These are phyloP conservation scores for Trichoderma polysporum DNA, from an alignment of 2,329 filamentous ascomycete species.

Conservation along the genomic window DNA sequence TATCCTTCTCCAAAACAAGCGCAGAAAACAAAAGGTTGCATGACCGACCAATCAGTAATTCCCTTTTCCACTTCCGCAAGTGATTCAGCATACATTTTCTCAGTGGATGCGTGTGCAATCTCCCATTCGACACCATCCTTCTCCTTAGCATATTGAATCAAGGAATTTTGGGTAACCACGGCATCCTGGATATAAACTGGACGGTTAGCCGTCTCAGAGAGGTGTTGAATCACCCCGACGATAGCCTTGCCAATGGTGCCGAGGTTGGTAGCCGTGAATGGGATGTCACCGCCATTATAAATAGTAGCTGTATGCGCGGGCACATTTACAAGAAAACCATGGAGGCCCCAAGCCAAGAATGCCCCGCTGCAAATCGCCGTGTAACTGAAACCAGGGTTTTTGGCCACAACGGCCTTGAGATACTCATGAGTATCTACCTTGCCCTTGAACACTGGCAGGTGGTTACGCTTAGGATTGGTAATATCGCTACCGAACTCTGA, in stretches of 20 bases:
- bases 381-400: not conserved
- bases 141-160: not conserved
- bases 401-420: not conserved
- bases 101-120: not conserved
- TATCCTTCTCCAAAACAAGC: not conserved
- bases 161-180: not conserved
- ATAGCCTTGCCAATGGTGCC: not conserved
- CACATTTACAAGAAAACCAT: not conserved
- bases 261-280: constrained; percentile 2
- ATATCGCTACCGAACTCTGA: not conserved
- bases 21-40: not conserved
- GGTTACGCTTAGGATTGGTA: not conserved
- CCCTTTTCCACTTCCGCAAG: not conserved
- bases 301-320: not conserved
- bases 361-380: not conserved
- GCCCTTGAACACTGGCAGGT: not conserved
- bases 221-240: not conserved
- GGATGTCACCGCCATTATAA: not conserved
- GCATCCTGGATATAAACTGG: not conserved
- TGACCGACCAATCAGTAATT: not conserved
- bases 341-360: constrained; percentile 3
- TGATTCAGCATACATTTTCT: not conserved
- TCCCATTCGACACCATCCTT: not conserved
- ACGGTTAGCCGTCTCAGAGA: not conserved
- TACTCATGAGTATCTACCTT: not conserved